Evolutionary conservation across 805 yeast species (phyloP), one percentile per base, ranked within the genome.

Genomic region (Cyberlindnera xishuangbannaensis): DNA sequence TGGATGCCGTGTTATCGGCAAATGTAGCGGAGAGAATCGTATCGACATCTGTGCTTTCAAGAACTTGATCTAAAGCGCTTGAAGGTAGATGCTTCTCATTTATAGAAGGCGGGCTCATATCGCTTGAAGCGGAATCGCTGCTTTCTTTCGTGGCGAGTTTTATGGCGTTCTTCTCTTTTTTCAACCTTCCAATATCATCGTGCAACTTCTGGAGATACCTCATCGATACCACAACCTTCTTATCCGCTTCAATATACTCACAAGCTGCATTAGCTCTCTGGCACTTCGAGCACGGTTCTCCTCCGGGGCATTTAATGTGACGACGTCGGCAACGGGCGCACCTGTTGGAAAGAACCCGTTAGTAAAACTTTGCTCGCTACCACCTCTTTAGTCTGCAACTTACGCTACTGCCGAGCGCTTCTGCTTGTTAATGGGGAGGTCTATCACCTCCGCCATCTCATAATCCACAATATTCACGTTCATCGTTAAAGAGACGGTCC

Each of bases 281-380:
- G 51, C 92, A 83, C 47, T 76, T 76, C 31, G 62, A 55, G 52
- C 92, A 83, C 0, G 87, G 86, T 30, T 77, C 72, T 2, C 84
- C 85, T 2, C 87, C 87, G 11, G 85, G 85, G 50, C 92, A 83
- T 41, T 81, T 72, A 27, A 79, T 74, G 55, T 83, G 92, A 33
- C 86, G 65, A 30, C 73, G 69, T 20, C 90, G 64, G 51, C 92
- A 83, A 28, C 84, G 59, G 3, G 72, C 70, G 53, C 90, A 82
- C 6, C 45, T 36, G 22, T 4, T n/a, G n/a, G n/a, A n/a, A n/a
- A n/a, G n/a, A n/a, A n/a, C n/a, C n/a, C n/a, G n/a, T n/a, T n/a
- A n/a, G n/a, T n/a, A n/a, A n/a, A n/a, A n/a, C n/a, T n/a, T n/a
- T n/a, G n/a, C n/a, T n/a, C n/a, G n/a, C n/a, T n/a, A n/a, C n/a